Evolutionary conservation across 2,329 filamentous ascomycete genomes (phyloP), one percentile per base, ranked within the genome.

Genomic region (Apiospora hydei): DNA sequence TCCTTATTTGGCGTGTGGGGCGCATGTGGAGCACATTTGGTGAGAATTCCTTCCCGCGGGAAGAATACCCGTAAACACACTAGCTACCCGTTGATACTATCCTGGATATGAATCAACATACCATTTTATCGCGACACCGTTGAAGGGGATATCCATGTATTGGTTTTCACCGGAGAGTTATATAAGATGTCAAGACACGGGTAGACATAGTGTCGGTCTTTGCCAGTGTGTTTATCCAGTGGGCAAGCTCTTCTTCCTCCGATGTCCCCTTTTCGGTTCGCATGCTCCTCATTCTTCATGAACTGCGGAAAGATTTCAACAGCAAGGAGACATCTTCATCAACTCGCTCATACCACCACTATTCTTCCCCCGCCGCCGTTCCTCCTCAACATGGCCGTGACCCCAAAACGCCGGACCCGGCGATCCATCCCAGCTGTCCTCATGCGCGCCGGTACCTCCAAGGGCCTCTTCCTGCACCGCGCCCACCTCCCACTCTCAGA

Each of bases 381-480:
- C 26, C 24, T 46, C 69, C 51, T 47, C 13, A n/a, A 18, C 18
- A 71, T 51, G 57, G n/a, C 57, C 16, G 38, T 49, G 7, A 38
- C 14, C 21, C n/a, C 43, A 10, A 69, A 51, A 18, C 61, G 53
- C 16, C 26, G 38, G n/a, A 26, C 26, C 16, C 64, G 70, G 2
- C 70, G 53, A 16, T 66, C 66, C 26, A 53, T 57, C 51, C 51
- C 51, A 2, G 51, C 51, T 14, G 51, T 53, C 4, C 89, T 90
- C 75, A 91, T 91, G 81, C 86, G 90, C 34, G 89, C 89, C 30
- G 90, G 90, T 5, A 92, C 90, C 7, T 91, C 89, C 4, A 88
- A 89, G 72, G 90, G 88, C 18, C 82, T 92, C 4, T 87, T 92
- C 73, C 84, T 92, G 75, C 85, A 90, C 51, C 80, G 85, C 21